phyloP scores from a whole-genome alignment of 306 rosid genomes.

The Castanea mollissima region DNA sequence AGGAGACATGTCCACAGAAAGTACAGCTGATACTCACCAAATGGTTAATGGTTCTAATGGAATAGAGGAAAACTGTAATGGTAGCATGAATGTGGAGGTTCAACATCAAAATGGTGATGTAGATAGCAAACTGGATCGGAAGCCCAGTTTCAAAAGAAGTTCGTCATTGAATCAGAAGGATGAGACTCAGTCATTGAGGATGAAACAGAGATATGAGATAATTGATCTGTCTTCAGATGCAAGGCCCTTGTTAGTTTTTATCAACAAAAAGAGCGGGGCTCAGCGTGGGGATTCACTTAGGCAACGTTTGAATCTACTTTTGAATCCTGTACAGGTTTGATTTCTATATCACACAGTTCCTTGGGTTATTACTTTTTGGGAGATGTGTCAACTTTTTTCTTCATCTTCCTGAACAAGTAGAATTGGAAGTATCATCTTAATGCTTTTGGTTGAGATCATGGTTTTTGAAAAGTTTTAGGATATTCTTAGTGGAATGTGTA shows the following conservation, averaged over 20 bases:
- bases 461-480: background rate
- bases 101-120: slow-evolving; percentile 59
- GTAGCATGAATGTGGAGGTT: slow-evolving; percentile 42
- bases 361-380: slow-evolving; percentile 20
- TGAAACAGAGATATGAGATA: slow-evolving; percentile 72
- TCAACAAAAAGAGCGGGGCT: slow-evolving; percentile 99
- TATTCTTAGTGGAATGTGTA: background rate
- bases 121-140: slow-evolving; percentile 53
- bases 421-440: background rate
- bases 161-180: slow-evolving; percentile 67
- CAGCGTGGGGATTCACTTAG: slow-evolving; percentile 93
- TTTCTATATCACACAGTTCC: slow-evolving; percentile 28
- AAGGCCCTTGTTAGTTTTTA: slow-evolving; percentile 86
- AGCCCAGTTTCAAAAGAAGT: slow-evolving; percentile 45
- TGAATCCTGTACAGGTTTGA: slow-evolving; percentile 90
- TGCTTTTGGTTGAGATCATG: background rate
- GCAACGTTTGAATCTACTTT: slow-evolving; percentile 74
- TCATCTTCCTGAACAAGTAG: slow-evolving; percentile 2
- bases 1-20: slow-evolving; percentile 66
- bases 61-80: slow-evolving; percentile 52
- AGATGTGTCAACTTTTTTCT: slow-evolving; percentile 1
- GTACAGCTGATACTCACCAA: slow-evolving; percentile 59
- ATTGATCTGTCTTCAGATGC: slow-evolving; percentile 83
- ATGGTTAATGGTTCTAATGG: slow-evolving; percentile 57
- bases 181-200: slow-evolving; percentile 49